Base-by-base conservation (phyloP, 768 basidiomycete genomes). In the Lepiota venenata region DNA sequence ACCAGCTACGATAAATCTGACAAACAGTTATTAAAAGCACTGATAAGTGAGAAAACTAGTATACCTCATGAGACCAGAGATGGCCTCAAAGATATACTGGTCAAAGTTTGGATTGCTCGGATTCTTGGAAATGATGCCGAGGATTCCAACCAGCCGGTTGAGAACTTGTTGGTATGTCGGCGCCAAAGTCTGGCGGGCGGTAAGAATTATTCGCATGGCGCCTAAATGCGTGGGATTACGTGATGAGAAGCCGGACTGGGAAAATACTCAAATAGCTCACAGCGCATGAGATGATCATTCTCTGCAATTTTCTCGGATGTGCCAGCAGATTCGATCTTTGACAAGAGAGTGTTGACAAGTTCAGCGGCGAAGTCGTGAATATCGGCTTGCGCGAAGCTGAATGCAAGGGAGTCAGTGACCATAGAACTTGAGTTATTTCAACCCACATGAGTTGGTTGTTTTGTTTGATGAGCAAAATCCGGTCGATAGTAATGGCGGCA, bases 251-350 rank as follows among this genome's bases (percentile, higher is more conserved):
- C 15, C 29, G 10, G 2, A 32, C 32, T 25, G 25, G 9, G 32
- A 11, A 32, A 32, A 32, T n/a, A 9, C 32, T 11, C 47, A 49
- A 40, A 15, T n/a, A 14, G 70, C 85, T 44, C 59, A 95, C 96
- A 95, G 76, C 92, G 94, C 94, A 98, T 99, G 45, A 98, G 73
- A 68, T 97, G 90, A 68, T 98, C 96, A 61, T 99, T 99, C 67
- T 98, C 95, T 0, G 96, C 93, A 29, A 96, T 83, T 72, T 96
- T 95, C 66, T 97, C 91, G 0, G 97, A 85, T 3, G 88, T 88
- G 2, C 77, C 79, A 5, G 84, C 88, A 39, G 74, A 71, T 67
- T 94, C 92, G 41, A 97, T 89, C 68, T 88, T 93, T 38, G 71
- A 69, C 58, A 99, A 76, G 4, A 98, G 74, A 3, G 85, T 85